These are phyloP conservation scores for Fusarium pseudonygamai DNA, from an alignment of 2,329 filamentous ascomycete species.

Conservation along the genomic window DNA sequence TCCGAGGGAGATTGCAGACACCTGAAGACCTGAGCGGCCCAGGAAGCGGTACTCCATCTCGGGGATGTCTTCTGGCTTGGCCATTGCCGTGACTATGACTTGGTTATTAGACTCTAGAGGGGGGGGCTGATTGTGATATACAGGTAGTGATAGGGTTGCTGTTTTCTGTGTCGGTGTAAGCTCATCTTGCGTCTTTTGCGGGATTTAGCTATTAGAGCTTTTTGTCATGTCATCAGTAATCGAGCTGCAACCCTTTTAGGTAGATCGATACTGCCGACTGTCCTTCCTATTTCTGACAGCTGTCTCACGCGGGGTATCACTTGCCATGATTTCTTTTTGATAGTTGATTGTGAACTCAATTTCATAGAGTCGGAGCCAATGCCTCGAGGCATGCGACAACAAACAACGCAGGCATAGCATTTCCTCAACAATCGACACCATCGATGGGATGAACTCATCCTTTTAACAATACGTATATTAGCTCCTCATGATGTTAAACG, in stretches of 20 bases:
- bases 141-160: neutral
- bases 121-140: neutral
- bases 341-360: neutral
- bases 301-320: conserved; percentile 18
- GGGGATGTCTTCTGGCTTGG: conserved; percentile 56
- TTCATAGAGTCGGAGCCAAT: neutral
- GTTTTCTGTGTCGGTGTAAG: neutral
- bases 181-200: neutral
- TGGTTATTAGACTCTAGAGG: neutral
- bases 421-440: neutral
- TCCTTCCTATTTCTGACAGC: neutral
- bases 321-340: neutral
- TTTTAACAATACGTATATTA: neutral
- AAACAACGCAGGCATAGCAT: neutral
- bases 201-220: conserved; percentile 6
- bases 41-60: conserved; percentile 77
- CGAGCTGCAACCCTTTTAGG: neutral
- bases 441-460: neutral
- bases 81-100: conserved; percentile 42
- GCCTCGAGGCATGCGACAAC: neutral
- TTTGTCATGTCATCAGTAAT: neutral
- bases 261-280: neutral
- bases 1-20: conserved; percentile 78
- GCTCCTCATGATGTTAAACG: too few relatives aligned
- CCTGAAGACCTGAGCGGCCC: conserved; percentile 75